Evolutionary conservation across 768 basidiomycete genomes (phyloP), one percentile per base, ranked within the genome.

Genomic region (Auricularia heimuer): DNA sequence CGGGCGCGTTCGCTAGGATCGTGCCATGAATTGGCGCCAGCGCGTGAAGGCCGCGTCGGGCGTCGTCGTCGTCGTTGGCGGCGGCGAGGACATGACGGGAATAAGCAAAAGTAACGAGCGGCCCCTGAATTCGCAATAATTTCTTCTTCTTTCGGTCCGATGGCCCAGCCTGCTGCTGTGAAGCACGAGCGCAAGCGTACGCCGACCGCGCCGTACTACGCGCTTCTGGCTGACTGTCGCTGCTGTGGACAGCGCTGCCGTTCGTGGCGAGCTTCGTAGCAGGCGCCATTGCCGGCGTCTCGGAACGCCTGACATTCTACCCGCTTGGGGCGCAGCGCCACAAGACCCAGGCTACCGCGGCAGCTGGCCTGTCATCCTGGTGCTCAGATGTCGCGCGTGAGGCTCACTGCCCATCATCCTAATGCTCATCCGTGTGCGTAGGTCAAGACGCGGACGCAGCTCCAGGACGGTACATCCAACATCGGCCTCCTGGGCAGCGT

Each of bases 371-470:
- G 47, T 16, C 47, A 18, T 12, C 47, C 47, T 21, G 4, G 4
- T 51, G 21, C 39, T 54, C 75, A 89, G 93, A 96, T 91, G 94
- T 96, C 71, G 91, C 92, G 77, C 71, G 91, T 85, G 7, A 3
- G 24, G 24, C 24, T 24, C 24, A 24, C 24, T 24, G 24, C 24
- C 24, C 24, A 24, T 24, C 24, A 24, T 24, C 24, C 24, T 24
- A 24, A 24, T 24, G 24, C 24, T 24, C 24, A 24, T 24, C 24
- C 24, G 24, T 24, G 24, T 24, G 24, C 24, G 24, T 72, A 94
- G 91, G 94, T 98, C 73, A 98, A 99, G 79, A 99, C 97, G 29
- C 91, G 97, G 34, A 95, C 98, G 87, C 97, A 99, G 74, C 81
- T 99, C n/a, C 89, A 91, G 73, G 90, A 87, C 3, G 92, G 92